Base-by-base conservation (phyloP, 2,329 filamentous ascomycete species). In the Fonsecaea pedrosoi region DNA sequence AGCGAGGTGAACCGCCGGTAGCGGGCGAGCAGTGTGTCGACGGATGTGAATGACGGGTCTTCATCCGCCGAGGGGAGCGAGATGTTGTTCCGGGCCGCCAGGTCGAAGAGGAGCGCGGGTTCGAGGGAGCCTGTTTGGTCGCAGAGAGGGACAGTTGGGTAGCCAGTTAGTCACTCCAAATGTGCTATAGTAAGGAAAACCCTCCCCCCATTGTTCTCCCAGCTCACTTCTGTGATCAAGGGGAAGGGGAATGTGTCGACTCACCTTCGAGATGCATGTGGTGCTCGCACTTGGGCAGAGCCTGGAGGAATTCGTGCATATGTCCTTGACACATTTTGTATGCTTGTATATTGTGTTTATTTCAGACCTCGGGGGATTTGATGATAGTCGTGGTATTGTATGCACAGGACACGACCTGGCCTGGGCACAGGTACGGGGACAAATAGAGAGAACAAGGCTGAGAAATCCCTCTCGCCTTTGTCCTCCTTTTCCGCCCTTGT, bases 221-320 rank as follows among this genome's bases (percentile, higher is more conserved):
- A 25, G 25, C 25, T 25, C 25, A 25, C 25, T 25, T 0, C 25
- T 25, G 25, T 25, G 25, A 25, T 25, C 25, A 25, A 25, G 2
- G 25, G 25, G 25, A 25, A 25, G 25, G 25, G 25, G 25, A 25
- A 25, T 25, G 25, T 25, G 25, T 25, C 12, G 18, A 66, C 68
- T 64, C 13, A 63, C 91, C 91, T 78, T 94, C 91, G 38, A 94
- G 83, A 76, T 94, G 91, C 62, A 94, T 85, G 78, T 94, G 91
- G 75, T 93, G 91, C 77, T 94, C 91, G 79, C 89, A 91, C 82
- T 94, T 94, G 70, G 91, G 91, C 35, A 94, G 84, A 37, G 84
- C 83, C 60, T 80, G 78, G 42, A 93, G 83, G 75, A 92, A 87
- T 50, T 81, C 76, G 78, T 88, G 87, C 60, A 87, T 77, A 13